These are phyloP conservation scores for Aureobasidium sp. DNA, from an alignment of 2,329 filamentous ascomycete genomes.

Conservation along the genomic window DNA sequence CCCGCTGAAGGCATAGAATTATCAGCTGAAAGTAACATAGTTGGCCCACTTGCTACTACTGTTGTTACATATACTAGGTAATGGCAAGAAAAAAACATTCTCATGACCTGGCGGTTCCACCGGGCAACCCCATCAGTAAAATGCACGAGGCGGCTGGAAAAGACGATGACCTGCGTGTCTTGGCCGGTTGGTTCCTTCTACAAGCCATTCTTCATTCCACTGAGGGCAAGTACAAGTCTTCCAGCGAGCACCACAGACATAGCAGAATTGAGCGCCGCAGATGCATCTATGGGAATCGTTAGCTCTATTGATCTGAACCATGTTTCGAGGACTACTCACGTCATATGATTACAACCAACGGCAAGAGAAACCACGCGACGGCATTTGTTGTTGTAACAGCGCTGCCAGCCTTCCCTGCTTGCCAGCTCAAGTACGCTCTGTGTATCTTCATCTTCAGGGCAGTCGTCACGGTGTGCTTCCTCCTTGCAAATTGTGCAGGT, in stretches of 20 bases:
- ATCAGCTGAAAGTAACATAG: no score
- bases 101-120: background rate
- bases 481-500: constrained; percentile 3
- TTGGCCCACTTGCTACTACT: no score
- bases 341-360: background rate
- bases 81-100: no score
- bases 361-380: background rate
- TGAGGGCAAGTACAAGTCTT: background rate
- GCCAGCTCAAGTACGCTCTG: background rate
- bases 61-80: no score
- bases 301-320: background rate
- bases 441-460: background rate
- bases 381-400: background rate
- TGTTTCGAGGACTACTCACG: background rate
- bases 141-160: background rate
- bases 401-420: background rate
- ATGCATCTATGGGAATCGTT: background rate
- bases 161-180: background rate
- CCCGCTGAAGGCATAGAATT: no score
- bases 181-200: background rate
- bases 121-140: background rate
- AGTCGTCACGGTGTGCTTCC: background rate
- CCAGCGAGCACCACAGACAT: constrained; percentile 5
- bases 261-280: constrained; percentile 3
- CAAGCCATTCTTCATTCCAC: background rate